Evolutionary conservation across 371 early-diverging fungal species (phyloP).

Genomic region (Mucor velutinosus): DNA sequence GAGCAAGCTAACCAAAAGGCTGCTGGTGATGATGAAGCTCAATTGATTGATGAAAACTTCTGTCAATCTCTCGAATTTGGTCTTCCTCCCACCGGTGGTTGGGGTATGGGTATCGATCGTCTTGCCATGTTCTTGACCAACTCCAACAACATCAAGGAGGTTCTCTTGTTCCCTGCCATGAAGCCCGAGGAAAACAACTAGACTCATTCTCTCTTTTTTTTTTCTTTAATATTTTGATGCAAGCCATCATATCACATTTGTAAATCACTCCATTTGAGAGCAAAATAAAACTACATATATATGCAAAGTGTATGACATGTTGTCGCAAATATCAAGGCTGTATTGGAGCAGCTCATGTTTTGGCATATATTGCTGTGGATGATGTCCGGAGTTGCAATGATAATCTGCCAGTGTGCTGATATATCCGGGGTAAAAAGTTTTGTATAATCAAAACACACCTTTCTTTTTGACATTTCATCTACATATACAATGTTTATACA

Average conservation of each 20-base stretch:
- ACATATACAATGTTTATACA: neutral
- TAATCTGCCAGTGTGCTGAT: too few species aligned
- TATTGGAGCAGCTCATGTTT: too few species aligned
- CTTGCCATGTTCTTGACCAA: conserved; percentile 99
- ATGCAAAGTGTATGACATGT: neutral
- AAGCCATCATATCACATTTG: neutral
- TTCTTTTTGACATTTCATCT: neutral
- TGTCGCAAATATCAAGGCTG: neutral
- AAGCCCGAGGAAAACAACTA: conserved; percentile 70
- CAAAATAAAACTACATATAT: neutral
- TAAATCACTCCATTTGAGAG: neutral
- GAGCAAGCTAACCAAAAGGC: conserved; percentile 97
- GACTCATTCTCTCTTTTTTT: neutral
- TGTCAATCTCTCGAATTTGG: conserved; percentile 98
- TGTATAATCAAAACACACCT: neutral
- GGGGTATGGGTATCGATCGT: conserved; percentile 99
- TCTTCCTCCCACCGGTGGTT: conserved; percentile 98
- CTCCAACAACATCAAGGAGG: conserved; percentile 91
- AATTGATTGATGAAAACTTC: conserved; percentile 98
- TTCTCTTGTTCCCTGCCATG: conserved; percentile 86
- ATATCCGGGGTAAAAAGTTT: conserved; percentile 3
- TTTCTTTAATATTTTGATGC: neutral
- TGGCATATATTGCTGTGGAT: neutral
- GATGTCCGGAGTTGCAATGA: neutral
- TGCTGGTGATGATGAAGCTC: conserved; percentile 99